phyloP scores from a whole-genome alignment of 1,284 basidiomycete genomes.

The Cutaneotrichosporon arboriforme region DNA sequence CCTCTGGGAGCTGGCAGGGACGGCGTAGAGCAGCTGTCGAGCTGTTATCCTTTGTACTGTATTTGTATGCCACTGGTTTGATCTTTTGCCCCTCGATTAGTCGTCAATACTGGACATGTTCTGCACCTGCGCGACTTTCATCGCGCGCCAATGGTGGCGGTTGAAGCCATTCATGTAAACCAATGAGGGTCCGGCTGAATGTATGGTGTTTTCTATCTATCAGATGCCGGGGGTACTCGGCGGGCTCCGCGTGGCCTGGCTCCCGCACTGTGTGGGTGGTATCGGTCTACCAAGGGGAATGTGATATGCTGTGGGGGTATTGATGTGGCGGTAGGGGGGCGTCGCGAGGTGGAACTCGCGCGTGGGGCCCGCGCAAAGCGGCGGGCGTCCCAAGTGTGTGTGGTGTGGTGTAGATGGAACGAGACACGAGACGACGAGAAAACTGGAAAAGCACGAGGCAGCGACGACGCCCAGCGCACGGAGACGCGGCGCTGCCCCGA shows the following conservation, averaged over 20 bases:
- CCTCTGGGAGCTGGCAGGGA: constrained; percentile 36
- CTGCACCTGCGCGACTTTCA: neutral
- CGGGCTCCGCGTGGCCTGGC: constrained; percentile 4
- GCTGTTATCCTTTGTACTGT: neutral
- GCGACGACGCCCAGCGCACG: neutral
- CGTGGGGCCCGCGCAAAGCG: constrained; percentile 25
- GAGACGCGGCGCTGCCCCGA: constrained; percentile 4
- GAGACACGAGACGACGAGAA: constrained; percentile 1
- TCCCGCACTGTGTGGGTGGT: constrained; percentile 4
- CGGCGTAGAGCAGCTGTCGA: neutral
- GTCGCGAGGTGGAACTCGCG: constrained; percentile 49
- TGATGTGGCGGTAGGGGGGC: constrained; percentile 16
- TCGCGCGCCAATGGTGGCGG: constrained; percentile 14
- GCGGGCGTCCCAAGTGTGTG: constrained; percentile 30
- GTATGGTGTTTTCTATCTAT: neutral
- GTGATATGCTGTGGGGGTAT: constrained; percentile 20
- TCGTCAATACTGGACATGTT: no score
- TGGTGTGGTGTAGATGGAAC: constrained; percentile 1
- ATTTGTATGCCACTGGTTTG: neutral
- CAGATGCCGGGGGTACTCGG: constrained; percentile 11
- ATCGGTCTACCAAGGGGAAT: constrained; percentile 21
- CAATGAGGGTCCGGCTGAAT: constrained; percentile 5
- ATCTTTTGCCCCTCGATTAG: neutral
- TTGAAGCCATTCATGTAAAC: constrained; percentile 25
- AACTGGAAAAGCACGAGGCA: constrained; percentile 2